A percentile compares a stretch with the other conserved stretches of the same genome.
Conservation (phyloP, 2,329 filamentous ascomycete species). For the Colletotrichum orbiculare region DNA sequence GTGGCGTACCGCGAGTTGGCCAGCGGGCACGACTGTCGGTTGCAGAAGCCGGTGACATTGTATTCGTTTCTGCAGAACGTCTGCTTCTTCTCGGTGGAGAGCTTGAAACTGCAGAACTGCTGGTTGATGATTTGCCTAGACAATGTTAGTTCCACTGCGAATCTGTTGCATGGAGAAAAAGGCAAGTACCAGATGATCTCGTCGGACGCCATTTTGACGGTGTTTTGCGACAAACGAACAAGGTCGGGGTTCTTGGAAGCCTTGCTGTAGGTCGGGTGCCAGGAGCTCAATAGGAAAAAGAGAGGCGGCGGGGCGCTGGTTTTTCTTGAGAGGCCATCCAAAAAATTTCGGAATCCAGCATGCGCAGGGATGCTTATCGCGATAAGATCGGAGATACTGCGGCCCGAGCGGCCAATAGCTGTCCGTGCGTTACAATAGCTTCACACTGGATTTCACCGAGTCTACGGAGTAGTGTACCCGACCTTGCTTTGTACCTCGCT, state of each 20-base stretch:
- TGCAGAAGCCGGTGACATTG: constrained; percentile 86
- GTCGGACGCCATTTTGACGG: constrained; percentile 80
- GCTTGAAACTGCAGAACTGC: constrained; percentile 93
- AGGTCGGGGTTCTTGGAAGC: constrained; percentile 8
- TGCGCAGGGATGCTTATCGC: constrained; percentile 32
- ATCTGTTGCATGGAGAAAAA: too few species aligned
- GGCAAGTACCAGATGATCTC: constrained; percentile 80
- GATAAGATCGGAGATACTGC: constrained; percentile 30
- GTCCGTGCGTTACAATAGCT: constrained; percentile 26
- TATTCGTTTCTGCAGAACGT: constrained; percentile 97
- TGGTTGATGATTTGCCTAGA: constrained; percentile 87
- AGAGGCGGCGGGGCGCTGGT: constrained; percentile 35
- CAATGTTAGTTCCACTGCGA: constrained; percentile 1
- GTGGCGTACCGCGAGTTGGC: constrained; percentile 95
- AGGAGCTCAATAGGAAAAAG: constrained; percentile 28
- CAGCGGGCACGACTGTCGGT: constrained; percentile 88
- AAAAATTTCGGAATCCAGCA: constrained; percentile 29
- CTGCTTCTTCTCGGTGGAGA: constrained; percentile 87
- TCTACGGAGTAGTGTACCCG: too few species aligned
- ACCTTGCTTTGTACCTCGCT: not conserved
- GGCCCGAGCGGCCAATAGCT: constrained; percentile 30
- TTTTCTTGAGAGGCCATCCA: constrained; percentile 30
- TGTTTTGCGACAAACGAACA: constrained; percentile 13
- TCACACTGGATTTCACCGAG: not conserved
- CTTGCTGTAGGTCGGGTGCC: constrained; percentile 26